Conservation (phyloP, 2,329 filamentous ascomycete species). For the Pyrenochaeta sp. region DNA sequence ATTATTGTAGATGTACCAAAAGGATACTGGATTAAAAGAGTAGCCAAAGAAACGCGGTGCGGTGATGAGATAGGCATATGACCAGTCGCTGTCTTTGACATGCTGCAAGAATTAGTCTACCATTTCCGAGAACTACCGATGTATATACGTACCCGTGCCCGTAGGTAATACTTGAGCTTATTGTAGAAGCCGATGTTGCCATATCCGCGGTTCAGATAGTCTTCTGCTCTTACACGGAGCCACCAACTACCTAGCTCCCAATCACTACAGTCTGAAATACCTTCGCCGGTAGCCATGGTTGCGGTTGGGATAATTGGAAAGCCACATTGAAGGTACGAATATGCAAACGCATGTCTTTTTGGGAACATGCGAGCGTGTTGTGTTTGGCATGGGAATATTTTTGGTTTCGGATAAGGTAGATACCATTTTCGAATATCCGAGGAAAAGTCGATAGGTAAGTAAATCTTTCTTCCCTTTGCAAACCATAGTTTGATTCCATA, state of each 20-base stretch:
- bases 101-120: too few relatives aligned
- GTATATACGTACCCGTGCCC: conserved; percentile 56
- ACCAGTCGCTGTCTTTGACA: conserved; percentile 66
- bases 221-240: conserved; percentile 66
- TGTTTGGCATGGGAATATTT: conserved; percentile 71
- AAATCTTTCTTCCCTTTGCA: conserved; percentile 1
- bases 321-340: conserved; percentile 74
- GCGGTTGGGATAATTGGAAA: conserved; percentile 71
- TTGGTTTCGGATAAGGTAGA: conserved; percentile 28
- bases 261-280: conserved; percentile 30
- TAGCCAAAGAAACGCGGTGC: conserved; percentile 73
- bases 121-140: neutral
- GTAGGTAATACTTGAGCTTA: conserved; percentile 69
- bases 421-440: conserved; percentile 15
- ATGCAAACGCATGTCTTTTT: conserved; percentile 71
- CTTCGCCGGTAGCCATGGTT: conserved; percentile 22
- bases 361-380: conserved; percentile 73
- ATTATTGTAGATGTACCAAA: conserved; percentile 77
- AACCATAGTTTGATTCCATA: conserved; percentile 8
- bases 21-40: conserved; percentile 77
- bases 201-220: conserved; percentile 67
- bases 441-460: neutral
- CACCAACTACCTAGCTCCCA: conserved; percentile 53
- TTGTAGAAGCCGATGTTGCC: conserved; percentile 63
- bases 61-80: conserved; percentile 74